Base-by-base conservation (phyloP, 495 filamentous ascomycete species). In the Copromyces sp. region DNA sequence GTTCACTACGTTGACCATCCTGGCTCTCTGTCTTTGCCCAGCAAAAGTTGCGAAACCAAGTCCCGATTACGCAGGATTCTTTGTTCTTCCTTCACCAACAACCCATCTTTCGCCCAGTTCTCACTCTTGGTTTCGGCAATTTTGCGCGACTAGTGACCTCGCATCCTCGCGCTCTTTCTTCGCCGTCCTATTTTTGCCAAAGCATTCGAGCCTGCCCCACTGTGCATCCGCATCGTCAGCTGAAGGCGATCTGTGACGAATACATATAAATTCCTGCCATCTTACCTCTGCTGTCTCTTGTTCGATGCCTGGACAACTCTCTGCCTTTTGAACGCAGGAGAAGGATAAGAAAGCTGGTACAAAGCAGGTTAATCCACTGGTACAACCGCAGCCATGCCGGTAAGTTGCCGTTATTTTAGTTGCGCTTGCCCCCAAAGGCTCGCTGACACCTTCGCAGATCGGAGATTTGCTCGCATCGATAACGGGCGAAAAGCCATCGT, bases 381-480 rank as follows among this genome's bases (percentile, higher is more conserved):
- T 42, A 70, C 59, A 69, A 35, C 47, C 32, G 70, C 45, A 61
- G 77, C 70, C 65, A 81, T 80, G 80, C 73, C 77, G 71, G 80
- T 81, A 71, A 59, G 78, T 77, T 16, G 16, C 20, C 16, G 39
- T 61, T 9, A 3, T 9, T 29, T 72, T 71, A 1, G 14, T 24
- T 65, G 32, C 65, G 42, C 9, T 11, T 37, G 17, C 39, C 32
- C 20, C 39, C 17, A 45, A 68, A 35, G 70, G 47, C 68, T 72
- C 68, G 69, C 74, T 75, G 71, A 77, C 70, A 42, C 39, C 42
- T 38, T 69, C 45, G 45, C 70, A 85, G 86, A 88, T 89, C 74
- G 75, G 80, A 39, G 87, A 89, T 61, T 80, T 89, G 40, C 83
- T 89, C 44, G 87, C 86, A 70, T 83, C 85, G 75, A 89, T 89